Conservation (phyloP, 805 yeast species). For the Tetrapisispora arboricola region DNA sequence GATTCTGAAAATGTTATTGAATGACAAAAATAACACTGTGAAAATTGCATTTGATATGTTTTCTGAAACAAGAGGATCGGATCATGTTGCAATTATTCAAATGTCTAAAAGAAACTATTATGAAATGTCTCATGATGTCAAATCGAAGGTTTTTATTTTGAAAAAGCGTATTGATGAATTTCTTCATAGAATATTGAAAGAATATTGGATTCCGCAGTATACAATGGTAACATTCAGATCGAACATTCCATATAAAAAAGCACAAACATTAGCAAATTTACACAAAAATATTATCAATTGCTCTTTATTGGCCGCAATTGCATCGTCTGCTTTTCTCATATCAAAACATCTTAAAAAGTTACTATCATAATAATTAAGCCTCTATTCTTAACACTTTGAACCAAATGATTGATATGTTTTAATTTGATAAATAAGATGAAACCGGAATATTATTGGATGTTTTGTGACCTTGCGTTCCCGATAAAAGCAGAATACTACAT, state of each 20-base stretch:
- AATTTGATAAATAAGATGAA: too few relatives aligned
- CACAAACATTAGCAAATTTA: slow-evolving; percentile 42
- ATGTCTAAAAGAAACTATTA: slow-evolving; percentile 71
- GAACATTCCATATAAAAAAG: slow-evolving; percentile 68
- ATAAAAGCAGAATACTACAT: too few relatives aligned
- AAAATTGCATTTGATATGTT: slow-evolving; percentile 44
- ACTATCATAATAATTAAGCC: too few relatives aligned
- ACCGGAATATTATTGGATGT: too few relatives aligned
- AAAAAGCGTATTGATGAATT: slow-evolving; percentile 60
- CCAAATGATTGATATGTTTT: too few relatives aligned
- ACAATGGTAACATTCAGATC: slow-evolving; percentile 87
- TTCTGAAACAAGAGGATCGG: slow-evolving; percentile 46
- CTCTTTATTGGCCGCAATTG: slow-evolving; percentile 9
- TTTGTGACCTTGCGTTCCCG: too few relatives aligned
- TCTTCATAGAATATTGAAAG: slow-evolving; percentile 49
- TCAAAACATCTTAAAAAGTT: neutral
- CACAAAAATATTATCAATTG: slow-evolving; percentile 43
- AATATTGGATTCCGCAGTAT: slow-evolving; percentile 74
- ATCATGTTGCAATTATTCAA: slow-evolving; percentile 64
- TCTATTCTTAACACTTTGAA: too few relatives aligned
- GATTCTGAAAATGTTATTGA: slow-evolving; percentile 45
- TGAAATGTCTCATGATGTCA: slow-evolving; percentile 81
- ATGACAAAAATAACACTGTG: slow-evolving; percentile 32
- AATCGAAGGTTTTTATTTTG: slow-evolving; percentile 46
- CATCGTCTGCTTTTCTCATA: neutral